Evolutionary conservation across 495 filamentous ascomycete genomes (phyloP).

Genomic region (Lophium mytilinum): DNA sequence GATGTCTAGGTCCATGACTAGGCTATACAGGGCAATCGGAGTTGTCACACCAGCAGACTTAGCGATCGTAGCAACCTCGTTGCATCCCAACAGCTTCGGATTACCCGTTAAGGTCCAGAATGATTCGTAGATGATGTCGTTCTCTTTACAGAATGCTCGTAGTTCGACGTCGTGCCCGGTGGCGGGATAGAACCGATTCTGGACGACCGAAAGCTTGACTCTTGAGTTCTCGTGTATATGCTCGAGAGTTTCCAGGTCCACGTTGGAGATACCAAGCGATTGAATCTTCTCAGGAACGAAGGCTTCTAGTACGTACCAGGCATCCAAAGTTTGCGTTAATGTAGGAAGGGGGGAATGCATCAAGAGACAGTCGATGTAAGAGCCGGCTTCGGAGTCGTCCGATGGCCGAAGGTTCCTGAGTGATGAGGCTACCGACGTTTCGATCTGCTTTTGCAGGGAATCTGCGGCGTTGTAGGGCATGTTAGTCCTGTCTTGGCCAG

Average conservation of each 20-base stretch:
- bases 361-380: slow-evolving; percentile 66
- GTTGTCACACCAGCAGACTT: slow-evolving; percentile 37
- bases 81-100: slow-evolving; percentile 45
- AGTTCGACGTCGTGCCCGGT: slow-evolving; percentile 55
- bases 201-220: slow-evolving; percentile 56
- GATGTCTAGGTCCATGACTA: slow-evolving; percentile 55
- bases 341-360: slow-evolving; percentile 61
- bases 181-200: slow-evolving; percentile 62
- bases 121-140: slow-evolving; percentile 58
- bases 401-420: slow-evolving; percentile 51
- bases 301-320: slow-evolving; percentile 54
- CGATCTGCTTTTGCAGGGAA: slow-evolving; percentile 53
- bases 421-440: slow-evolving; percentile 57
- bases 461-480: slow-evolving; percentile 51
- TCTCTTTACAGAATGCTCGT: slow-evolving; percentile 52
- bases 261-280: slow-evolving; percentile 68
- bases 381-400: slow-evolving; percentile 31
- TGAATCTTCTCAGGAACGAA: slow-evolving; percentile 58
- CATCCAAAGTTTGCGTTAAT: slow-evolving; percentile 50
- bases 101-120: slow-evolving; percentile 80
- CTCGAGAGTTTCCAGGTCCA: slow-evolving; percentile 44
- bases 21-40: slow-evolving; percentile 56
- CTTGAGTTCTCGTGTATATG: slow-evolving; percentile 40
- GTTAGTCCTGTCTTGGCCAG: slow-evolving; percentile 50
- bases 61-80: slow-evolving; percentile 46